Percentiles rank a stretch among this genome's conserved stretches.
phyloP scores from a whole-genome alignment of 345 rosid genomes.

The Populus ilicifolia region DNA sequence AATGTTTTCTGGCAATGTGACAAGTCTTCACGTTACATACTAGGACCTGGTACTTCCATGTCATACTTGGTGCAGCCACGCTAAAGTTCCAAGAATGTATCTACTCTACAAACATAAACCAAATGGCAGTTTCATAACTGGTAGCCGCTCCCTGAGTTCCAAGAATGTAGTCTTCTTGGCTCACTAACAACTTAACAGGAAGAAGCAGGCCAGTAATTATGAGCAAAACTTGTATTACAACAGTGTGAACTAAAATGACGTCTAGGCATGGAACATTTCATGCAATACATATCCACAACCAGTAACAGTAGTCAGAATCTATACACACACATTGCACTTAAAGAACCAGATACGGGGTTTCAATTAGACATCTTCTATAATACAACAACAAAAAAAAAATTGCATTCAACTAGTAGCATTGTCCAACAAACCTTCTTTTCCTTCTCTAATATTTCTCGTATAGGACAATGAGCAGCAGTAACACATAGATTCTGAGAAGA shows the following conservation, averaged over 20 bases:
- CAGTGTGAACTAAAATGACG: background rate
- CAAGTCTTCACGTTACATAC: background rate
- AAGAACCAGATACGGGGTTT: background rate
- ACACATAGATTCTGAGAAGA: slow-evolving; percentile 73
- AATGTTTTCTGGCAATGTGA: background rate
- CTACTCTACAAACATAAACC: background rate
- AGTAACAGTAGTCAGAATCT: background rate
- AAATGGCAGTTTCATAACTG: background rate
- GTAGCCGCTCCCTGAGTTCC: background rate
- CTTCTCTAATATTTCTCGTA: slow-evolving; percentile 83
- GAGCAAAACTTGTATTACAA: background rate
- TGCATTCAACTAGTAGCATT: background rate
- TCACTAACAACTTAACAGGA: background rate
- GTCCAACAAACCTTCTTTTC: slow-evolving; percentile 76
- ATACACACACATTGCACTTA: background rate
- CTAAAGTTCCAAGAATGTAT: background rate
- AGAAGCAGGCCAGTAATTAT: background rate
- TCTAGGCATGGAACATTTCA: background rate
- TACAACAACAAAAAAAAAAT: background rate
- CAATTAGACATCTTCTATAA: background rate
- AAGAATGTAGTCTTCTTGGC: background rate
- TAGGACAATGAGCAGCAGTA: slow-evolving; percentile 95
- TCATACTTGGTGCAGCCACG: background rate
- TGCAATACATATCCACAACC: background rate
- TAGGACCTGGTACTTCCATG: background rate